Conservation (phyloP, 441 rosid species). For the Omphalea diandra region DNA sequence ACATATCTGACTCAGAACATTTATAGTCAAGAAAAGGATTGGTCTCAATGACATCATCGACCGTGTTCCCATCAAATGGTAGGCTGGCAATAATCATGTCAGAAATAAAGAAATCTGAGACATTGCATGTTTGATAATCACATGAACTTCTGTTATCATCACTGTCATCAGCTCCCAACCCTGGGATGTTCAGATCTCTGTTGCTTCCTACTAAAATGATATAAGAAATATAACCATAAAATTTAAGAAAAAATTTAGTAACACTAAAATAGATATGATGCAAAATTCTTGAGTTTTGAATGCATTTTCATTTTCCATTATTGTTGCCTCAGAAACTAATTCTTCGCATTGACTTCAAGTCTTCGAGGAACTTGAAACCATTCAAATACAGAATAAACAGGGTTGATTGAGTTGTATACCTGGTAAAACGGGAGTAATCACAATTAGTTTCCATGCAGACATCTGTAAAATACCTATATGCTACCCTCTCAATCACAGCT, state of each 20-base stretch:
- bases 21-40: conserved; percentile 61
- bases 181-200: conserved; percentile 38
- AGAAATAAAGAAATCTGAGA: conserved; percentile 75
- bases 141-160: conserved; percentile 47
- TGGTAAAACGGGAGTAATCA: not conserved
- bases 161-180: conserved; percentile 50
- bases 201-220: conserved; percentile 36
- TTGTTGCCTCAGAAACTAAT: not conserved
- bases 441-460: not conserved
- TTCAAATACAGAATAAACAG: conserved; percentile 1
- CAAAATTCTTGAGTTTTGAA: not conserved
- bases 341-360: not conserved
- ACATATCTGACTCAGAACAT: conserved; percentile 54
- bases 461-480: not conserved
- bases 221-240: conserved; percentile 13
- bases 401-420: not conserved
- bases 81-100: conserved; percentile 72
- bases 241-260: not conserved
- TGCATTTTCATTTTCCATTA: not conserved
- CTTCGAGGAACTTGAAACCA: not conserved
- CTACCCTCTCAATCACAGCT: not conserved
- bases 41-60: conserved; percentile 41
- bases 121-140: conserved; percentile 65
- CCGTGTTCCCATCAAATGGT: conserved; percentile 62
- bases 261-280: not conserved